phyloP scores from a whole-genome alignment of 2,329 filamentous ascomycete genomes.

The Curvularia sp. region DNA sequence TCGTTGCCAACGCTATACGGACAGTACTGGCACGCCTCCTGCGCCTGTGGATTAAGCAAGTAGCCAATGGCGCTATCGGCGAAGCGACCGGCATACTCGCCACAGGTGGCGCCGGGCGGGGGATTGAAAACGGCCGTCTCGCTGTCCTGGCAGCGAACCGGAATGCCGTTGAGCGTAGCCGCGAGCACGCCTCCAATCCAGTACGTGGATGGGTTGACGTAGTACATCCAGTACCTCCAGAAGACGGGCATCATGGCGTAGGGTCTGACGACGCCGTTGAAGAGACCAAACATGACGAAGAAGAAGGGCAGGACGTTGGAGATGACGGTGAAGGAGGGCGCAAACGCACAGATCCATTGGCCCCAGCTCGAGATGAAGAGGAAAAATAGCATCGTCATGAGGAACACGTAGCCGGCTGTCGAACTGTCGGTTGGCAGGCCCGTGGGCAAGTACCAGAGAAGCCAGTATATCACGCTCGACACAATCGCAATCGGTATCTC shows the following conservation, averaged over 20 bases:
- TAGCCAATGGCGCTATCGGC: conserved; percentile 65
- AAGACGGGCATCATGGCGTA: conserved; percentile 71
- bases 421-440: conserved; percentile 71
- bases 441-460: conserved; percentile 78
- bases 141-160: conserved; percentile 53
- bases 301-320: conserved; percentile 78
- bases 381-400: conserved; percentile 81
- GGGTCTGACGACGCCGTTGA: conserved; percentile 78
- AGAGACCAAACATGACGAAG: conserved; percentile 77
- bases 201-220: conserved; percentile 72
- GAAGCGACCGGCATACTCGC: conserved; percentile 68
- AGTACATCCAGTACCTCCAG: conserved; percentile 78
- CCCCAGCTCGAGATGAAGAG: conserved; percentile 78
- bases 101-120: conserved; percentile 70
- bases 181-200: conserved; percentile 75
- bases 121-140: conserved; percentile 72
- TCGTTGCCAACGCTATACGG: conserved; percentile 70
- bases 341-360: conserved; percentile 85
- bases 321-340: conserved; percentile 79
- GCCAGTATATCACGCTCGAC: conserved; percentile 71
- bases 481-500: conserved; percentile 76
- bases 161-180: conserved; percentile 63
- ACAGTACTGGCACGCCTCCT: conserved; percentile 71
- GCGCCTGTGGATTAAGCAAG: conserved; percentile 67
- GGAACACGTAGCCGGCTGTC: conserved; percentile 75